phyloP scores from a whole-genome alignment of 2,329 filamentous ascomycete species.

The Penicillium expansum region DNA sequence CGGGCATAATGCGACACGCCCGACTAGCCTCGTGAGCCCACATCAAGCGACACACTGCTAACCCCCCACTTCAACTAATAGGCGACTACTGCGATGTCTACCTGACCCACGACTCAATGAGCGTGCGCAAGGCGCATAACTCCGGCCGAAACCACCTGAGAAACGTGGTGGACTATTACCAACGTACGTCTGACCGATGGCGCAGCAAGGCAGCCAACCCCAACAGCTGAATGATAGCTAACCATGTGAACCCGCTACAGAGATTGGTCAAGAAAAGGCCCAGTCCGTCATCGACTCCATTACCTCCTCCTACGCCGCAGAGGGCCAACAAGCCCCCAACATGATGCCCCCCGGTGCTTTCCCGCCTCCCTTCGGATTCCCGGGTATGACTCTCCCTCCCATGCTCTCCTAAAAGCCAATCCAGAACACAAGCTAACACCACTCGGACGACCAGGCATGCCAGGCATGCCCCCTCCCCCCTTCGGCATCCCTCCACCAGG shows the following conservation, averaged over 20 bases:
- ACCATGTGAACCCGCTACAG: constrained; percentile 45
- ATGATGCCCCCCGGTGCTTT: constrained; percentile 58
- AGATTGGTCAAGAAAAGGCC: constrained; percentile 97
- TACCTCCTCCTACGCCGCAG: constrained; percentile 89
- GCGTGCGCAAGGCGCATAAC: constrained; percentile 98
- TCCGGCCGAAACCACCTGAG: constrained; percentile 92
- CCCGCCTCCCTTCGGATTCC: constrained; percentile 61
- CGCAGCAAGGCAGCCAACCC: background rate
- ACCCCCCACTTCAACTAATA: constrained; percentile 21
- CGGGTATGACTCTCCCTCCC: constrained; percentile 47
- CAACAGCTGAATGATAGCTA: background rate
- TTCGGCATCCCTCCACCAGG: constrained; percentile 53
- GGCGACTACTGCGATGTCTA: constrained; percentile 99
- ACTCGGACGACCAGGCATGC: constrained; percentile 38
- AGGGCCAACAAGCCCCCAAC: constrained; percentile 82
- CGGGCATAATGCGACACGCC: constrained; percentile 5
- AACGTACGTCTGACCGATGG: constrained; percentile 57
- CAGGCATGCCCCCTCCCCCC: constrained; percentile 55
- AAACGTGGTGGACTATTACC: constrained; percentile 98
- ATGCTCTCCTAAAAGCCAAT: background rate
- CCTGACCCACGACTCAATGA: constrained; percentile 99
- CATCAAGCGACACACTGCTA: constrained; percentile 5
- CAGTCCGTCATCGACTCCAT: constrained; percentile 98
- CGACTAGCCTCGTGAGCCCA: background rate
- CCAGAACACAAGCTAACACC: background rate